These are phyloP conservation scores for Barnettozyma californica DNA, from an alignment of 805 yeast species.

Conservation along the genomic window DNA sequence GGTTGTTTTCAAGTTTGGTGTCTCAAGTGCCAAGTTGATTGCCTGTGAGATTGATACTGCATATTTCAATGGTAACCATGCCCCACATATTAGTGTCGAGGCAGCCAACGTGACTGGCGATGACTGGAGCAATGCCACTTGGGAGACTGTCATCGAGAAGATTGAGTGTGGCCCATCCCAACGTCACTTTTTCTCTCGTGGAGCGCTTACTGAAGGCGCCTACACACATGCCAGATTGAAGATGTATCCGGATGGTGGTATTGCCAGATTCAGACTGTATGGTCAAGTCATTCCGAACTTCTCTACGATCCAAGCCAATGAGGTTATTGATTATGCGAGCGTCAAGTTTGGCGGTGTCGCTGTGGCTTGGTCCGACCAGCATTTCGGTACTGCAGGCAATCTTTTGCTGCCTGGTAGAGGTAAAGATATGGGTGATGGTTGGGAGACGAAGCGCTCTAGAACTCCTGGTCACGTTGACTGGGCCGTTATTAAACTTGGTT, in stretches of 20 bases:
- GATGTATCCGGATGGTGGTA: slow-evolving; percentile 98
- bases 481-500: slow-evolving; percentile 81
- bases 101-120: slow-evolving; percentile 40
- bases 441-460: slow-evolving; percentile 95
- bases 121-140: slow-evolving; percentile 25
- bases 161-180: slow-evolving; percentile 86
- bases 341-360: slow-evolving; percentile 89
- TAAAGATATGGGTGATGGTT: slow-evolving; percentile 94
- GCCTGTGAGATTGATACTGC: slow-evolving; percentile 94
- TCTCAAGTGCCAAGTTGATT: slow-evolving; percentile 66
- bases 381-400: slow-evolving; percentile 89
- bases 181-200: slow-evolving; percentile 74
- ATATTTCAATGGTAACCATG: slow-evolving; percentile 91
- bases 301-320: slow-evolving; percentile 30
- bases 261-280: slow-evolving; percentile 87
- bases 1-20: slow-evolving; percentile 82
- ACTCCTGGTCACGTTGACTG: slow-evolving; percentile 83
- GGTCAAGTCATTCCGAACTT: slow-evolving; percentile 77
- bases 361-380: slow-evolving; percentile 80
- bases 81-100: slow-evolving; percentile 85
- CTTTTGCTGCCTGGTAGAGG: slow-evolving; percentile 91
- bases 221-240: slow-evolving; percentile 79
- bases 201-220: slow-evolving; percentile 46
- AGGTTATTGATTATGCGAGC: slow-evolving; percentile 66
- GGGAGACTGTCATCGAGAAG: slow-evolving; percentile 70